These are phyloP conservation scores for Ceratocystis smalleyi DNA, from an alignment of 2,329 filamentous ascomycete species.

Conservation along the genomic window DNA sequence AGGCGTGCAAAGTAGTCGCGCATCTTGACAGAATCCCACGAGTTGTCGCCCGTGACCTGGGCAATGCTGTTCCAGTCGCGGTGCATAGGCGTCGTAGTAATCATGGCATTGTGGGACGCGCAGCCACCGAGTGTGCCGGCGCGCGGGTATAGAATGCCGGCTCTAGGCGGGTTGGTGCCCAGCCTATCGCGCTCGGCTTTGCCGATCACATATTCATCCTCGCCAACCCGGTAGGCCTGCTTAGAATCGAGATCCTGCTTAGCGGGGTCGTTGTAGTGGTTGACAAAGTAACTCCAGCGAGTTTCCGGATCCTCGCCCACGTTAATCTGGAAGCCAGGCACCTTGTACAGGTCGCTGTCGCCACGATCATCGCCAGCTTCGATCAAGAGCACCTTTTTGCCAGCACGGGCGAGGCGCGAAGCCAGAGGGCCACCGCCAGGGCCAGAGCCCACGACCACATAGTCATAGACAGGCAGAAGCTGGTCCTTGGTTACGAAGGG, in stretches of 20 bases:
- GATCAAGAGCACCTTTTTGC: constrained; percentile 41
- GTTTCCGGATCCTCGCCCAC: constrained; percentile 22
- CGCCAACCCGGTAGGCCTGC: constrained; percentile 18
- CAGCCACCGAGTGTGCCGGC: constrained; percentile 27
- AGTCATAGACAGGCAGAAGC: constrained; percentile 31
- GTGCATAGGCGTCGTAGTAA: constrained; percentile 22
- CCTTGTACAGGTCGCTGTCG: constrained; percentile 20
- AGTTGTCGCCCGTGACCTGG: constrained; percentile 28
- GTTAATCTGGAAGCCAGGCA: constrained; percentile 21
- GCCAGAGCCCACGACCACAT: constrained; percentile 44
- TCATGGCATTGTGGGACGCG: constrained; percentile 24
- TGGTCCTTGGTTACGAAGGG: constrained; percentile 10
- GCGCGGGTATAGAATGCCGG: constrained; percentile 27
- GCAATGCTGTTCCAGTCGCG: constrained; percentile 28
- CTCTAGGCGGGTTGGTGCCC: constrained; percentile 20
- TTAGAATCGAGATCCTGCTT: constrained; percentile 34
- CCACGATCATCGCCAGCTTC: constrained; percentile 43
- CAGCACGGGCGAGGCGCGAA: constrained; percentile 39
- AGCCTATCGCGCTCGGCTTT: constrained; percentile 10
- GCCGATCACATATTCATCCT: constrained; percentile 11
- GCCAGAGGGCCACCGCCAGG: constrained; percentile 41
- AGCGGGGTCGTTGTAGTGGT: constrained; percentile 34
- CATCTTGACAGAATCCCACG: constrained; percentile 30
- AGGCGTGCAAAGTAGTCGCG: constrained; percentile 28
- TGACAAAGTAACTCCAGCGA: constrained; percentile 45